phyloP scores from a whole-genome alignment of 2,329 filamentous ascomycete genomes.

The Ophiostoma sp. region DNA sequence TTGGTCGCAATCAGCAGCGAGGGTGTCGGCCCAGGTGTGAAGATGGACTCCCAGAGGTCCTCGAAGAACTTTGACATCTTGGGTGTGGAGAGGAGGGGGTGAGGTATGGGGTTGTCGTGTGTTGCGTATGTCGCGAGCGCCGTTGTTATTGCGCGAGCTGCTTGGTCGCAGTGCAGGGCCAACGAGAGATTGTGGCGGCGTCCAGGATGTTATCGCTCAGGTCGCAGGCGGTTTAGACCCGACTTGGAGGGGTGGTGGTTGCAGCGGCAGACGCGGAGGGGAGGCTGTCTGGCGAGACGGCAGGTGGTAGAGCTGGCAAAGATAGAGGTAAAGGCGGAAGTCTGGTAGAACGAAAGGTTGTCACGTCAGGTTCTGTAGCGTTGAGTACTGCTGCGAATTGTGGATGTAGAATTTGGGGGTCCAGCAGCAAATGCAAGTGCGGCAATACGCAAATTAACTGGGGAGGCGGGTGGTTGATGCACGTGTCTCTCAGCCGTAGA shows the following conservation, averaged over 20 bases:
- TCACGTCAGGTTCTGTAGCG: neutral
- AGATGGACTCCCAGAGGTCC: constrained; percentile 86
- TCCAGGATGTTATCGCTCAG: neutral
- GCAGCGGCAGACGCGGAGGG: constrained; percentile 4
- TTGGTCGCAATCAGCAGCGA: constrained; percentile 88
- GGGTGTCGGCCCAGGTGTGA: constrained; percentile 84
- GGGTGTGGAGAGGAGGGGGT: neutral
- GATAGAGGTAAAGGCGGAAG: neutral
- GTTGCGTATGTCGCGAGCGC: neutral
- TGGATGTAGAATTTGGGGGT: neutral
- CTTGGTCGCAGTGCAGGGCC: neutral
- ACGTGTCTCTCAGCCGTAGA: constrained; percentile 1
- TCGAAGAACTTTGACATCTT: constrained; percentile 59
- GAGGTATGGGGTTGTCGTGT: neutral
- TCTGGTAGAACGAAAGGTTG: neutral
- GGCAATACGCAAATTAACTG: constrained; percentile 4
- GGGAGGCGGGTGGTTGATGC: constrained; percentile 4
- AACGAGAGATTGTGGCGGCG: neutral
- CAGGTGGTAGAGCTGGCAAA: neutral
- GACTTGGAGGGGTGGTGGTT: constrained; percentile 12
- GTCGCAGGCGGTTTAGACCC: neutral
- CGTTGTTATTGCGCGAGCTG: neutral
- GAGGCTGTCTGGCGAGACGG: no score
- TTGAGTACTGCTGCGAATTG: neutral
- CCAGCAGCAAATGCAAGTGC: neutral